phyloP scores from a whole-genome alignment of 345 rosid genomes.

The Acer negundo region DNA sequence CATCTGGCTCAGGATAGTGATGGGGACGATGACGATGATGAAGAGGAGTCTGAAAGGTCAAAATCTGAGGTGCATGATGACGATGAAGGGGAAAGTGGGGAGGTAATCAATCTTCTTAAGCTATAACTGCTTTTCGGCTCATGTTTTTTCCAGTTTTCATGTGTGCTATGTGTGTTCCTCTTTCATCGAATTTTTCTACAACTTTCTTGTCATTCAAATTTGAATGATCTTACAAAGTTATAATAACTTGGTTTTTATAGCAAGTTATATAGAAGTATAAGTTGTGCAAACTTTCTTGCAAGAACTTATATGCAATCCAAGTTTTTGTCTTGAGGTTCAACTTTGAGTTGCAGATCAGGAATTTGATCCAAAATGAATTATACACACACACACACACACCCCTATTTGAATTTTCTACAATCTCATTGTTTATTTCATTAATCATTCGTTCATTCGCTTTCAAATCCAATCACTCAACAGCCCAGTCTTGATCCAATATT shows the following conservation, averaged over 20 bases:
- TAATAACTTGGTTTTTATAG: no score
- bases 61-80: constrained; percentile 33
- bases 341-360: no score
- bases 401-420: background rate
- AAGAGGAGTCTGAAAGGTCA: constrained; percentile 27
- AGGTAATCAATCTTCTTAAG: constrained; percentile 25
- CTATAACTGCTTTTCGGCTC: background rate
- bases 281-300: no score
- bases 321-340: no score
- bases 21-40: constrained; percentile 16
- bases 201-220: background rate
- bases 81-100: constrained; percentile 24
- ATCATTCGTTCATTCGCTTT: background rate
- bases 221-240: background rate
- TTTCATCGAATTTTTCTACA: no score
- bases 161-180: background rate
- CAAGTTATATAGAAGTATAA: no score
- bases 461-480: background rate
- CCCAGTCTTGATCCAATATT: background rate
- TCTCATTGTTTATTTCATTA: background rate
- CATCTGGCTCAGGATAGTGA: constrained; percentile 22
- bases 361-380: background rate
- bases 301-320: no score
- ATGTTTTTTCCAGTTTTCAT: no score
- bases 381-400: background rate